Percentiles rank a stretch among this genome's conserved stretches.
Conservation (phyloP, 768 basidiomycete genomes). For the Calocybe indica region DNA sequence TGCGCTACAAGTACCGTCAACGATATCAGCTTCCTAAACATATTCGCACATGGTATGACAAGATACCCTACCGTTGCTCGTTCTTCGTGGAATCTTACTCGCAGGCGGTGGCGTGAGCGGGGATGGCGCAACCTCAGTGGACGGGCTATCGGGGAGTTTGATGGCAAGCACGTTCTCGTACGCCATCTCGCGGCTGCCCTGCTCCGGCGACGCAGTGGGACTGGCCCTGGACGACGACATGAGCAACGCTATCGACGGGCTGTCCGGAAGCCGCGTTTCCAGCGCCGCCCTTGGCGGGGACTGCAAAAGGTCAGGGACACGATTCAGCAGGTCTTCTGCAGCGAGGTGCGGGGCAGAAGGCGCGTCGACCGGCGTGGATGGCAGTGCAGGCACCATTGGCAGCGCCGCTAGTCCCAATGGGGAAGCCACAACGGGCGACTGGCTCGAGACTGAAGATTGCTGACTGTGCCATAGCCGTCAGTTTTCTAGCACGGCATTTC, state of each 20-base stretch:
- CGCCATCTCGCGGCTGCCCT: no score
- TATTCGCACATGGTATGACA: no score
- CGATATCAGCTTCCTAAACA: no score
- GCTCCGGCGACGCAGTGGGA: not conserved
- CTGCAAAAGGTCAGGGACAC: not conserved
- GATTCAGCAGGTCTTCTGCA: not conserved
- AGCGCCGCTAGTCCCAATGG: conserved; percentile 27
- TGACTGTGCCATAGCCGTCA: not conserved
- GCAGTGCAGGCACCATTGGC: conserved; percentile 27
- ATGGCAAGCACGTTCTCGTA: not conserved
- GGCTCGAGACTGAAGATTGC: conserved; percentile 6
- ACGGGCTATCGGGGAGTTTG: conserved; percentile 1
- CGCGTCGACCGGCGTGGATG: conserved; percentile 24
- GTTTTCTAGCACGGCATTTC: no score
- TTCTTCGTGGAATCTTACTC: not conserved
- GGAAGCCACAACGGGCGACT: conserved; percentile 27
- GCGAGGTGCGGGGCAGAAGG: not conserved
- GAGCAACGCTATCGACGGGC: conserved; percentile 3
- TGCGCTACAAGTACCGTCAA: no score
- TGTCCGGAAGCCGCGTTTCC: conserved; percentile 2
- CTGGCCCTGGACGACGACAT: not conserved
- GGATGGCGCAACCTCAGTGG: conserved; percentile 2
- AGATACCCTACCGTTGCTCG: no score
- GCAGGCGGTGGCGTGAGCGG: not conserved
- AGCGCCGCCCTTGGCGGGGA: conserved; percentile 2